These are phyloP conservation scores for Achaetomium macrosporum DNA, from an alignment of 2,329 filamentous ascomycete genomes.

Conservation along the genomic window DNA sequence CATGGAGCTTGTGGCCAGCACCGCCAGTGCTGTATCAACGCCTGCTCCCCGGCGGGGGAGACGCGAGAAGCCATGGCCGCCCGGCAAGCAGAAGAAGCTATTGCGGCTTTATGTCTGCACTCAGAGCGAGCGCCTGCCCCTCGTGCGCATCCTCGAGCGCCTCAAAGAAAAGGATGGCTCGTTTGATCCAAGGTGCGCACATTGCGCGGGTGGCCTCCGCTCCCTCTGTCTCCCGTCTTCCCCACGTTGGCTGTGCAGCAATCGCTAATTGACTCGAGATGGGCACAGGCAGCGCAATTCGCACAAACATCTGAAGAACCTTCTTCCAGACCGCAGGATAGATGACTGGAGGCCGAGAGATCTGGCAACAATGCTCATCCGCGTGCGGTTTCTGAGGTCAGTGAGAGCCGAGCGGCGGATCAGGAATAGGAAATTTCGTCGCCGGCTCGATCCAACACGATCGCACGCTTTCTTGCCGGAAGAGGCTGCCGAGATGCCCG, in stretches of 20 bases:
- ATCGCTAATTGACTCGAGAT: constrained; percentile 9
- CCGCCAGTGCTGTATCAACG: constrained; percentile 15
- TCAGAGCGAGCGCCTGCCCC: constrained; percentile 25
- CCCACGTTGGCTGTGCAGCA: not conserved
- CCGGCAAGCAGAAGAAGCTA: constrained; percentile 24
- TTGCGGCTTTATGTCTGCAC: constrained; percentile 26
- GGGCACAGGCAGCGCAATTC: constrained; percentile 25
- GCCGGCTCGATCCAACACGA: constrained; percentile 13
- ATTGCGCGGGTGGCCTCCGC: not conserved
- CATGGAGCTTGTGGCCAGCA: constrained; percentile 19
- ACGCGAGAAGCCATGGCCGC: constrained; percentile 26
- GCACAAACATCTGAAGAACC: constrained; percentile 25
- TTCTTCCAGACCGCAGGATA: constrained; percentile 26
- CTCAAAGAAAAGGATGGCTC: constrained; percentile 21
- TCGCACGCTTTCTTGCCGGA: not conserved
- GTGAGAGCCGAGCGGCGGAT: constrained; percentile 23
- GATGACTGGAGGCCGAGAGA: constrained; percentile 26
- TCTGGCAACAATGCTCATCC: constrained; percentile 22
- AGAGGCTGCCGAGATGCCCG: not conserved
- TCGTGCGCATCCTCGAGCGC: constrained; percentile 24
- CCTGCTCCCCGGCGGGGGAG: constrained; percentile 23
- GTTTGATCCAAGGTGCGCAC: constrained; percentile 25
- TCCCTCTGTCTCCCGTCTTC: not conserved
- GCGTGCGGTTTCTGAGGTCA: constrained; percentile 25
- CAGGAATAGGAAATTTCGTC: constrained; percentile 16